Conservation (phyloP, 352 stramenopile species). For the Phytophthora uliginosa region DNA sequence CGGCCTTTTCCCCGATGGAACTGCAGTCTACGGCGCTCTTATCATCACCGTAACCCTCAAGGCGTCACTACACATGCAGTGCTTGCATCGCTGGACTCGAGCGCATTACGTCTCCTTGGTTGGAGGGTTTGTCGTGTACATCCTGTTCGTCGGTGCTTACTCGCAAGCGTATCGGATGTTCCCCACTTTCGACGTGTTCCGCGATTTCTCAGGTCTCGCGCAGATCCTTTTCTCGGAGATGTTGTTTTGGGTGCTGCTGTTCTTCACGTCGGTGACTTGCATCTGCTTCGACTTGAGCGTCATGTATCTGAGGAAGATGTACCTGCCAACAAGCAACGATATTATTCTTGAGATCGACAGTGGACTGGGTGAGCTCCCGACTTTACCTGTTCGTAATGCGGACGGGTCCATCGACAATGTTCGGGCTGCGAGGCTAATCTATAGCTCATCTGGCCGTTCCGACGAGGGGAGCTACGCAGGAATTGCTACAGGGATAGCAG, state of each 20-base stretch:
- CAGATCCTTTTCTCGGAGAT: conserved; percentile 64
- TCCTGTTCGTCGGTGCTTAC: conserved; percentile 80
- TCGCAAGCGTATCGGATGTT: conserved; percentile 74
- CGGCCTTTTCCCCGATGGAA: conserved; percentile 79
- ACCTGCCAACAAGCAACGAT: conserved; percentile 82
- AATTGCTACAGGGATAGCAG: background rate
- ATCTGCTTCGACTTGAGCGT: conserved; percentile 71
- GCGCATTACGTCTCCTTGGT: conserved; percentile 81
- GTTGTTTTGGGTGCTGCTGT: conserved; percentile 72
- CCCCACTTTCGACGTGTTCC: conserved; percentile 76
- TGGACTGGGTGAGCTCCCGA: conserved; percentile 52
- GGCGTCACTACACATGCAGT: conserved; percentile 79
- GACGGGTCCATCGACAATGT: conserved; percentile 21
- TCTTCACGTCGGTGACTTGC: conserved; percentile 73
- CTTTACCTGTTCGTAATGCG: conserved; percentile 19
- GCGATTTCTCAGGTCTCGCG: conserved; percentile 76
- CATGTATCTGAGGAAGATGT: conserved; percentile 88
- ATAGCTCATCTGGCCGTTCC: conserved; percentile 43
- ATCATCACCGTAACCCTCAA: conserved; percentile 86
- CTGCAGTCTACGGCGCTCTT: conserved; percentile 80
- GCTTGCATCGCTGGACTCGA: conserved; percentile 78
- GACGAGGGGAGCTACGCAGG: conserved; percentile 42
- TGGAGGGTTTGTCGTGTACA: conserved; percentile 66
- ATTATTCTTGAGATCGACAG: conserved; percentile 91
- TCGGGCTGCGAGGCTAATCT: conserved; percentile 27